Base-by-base conservation (phyloP, 2,329 filamentous ascomycete species). In the Furcasterigmium furcatum region DNA sequence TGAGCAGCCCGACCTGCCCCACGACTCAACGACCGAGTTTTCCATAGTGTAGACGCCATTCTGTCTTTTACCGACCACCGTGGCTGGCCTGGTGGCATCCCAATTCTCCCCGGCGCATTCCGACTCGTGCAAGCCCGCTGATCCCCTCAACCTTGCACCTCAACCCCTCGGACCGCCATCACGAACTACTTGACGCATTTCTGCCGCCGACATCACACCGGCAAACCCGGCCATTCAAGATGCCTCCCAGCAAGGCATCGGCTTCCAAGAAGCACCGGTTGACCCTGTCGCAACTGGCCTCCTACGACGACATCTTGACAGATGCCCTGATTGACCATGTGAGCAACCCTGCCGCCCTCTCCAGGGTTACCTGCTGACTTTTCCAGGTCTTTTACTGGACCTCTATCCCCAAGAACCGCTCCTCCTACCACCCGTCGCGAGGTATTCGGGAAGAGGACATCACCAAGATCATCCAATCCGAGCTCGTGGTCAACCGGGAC, bases 321-420 rank as follows among this genome's bases (percentile, higher is more conserved):
- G 94, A 99, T 77, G 88, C 89, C 55, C 82, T 99, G 44, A 85
- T 99, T 50, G 94, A 99, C 68, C 90, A 92, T 71, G 92, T 96
- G 79, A 70, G 87, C n/a, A 27, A 27, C 5, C n/a, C n/a, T n/a
- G n/a, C n/a, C n/a, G n/a, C n/a, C n/a, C 78, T 19, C 19, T 20
- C 12, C 24, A n/a, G 27, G 19, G 16, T 22, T 30, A 41, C 21
- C 40, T 38, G 32, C 51, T 55, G 41, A 50, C 48, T 8, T 41
- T 38, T 34, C 49, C 55, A 96, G 92, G 86, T 90, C 9, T 96
- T 88, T 67, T 99, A 94, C 73, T 97, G 94, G 92, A 92, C 92
- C 6, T 88, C 82, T 4, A 96, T 96, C 48, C 91, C 92, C 53
- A 99, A 99, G 69, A 96, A 97, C 59, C 85, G 88, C 50, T 84